Evolutionary conservation across 371 early-diverging fungal species (phyloP).

Genomic region (Capillidium rhysosporum): DNA sequence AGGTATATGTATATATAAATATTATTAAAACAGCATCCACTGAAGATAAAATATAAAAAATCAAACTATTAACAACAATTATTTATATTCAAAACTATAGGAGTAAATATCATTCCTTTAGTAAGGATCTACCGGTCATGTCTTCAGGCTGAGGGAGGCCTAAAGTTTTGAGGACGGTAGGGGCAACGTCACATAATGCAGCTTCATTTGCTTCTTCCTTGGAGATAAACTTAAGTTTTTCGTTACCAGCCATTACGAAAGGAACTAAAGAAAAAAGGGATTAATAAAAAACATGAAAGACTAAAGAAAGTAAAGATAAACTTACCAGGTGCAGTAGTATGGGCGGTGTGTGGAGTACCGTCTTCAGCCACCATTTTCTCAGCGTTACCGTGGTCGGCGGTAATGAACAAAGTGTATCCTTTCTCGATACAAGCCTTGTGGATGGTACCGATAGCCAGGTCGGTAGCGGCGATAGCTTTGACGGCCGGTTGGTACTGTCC

Average conservation of each 20-base stretch:
- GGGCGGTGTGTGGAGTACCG: slow-evolving; percentile 83
- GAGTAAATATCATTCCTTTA: too few relatives aligned
- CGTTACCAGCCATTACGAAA: slow-evolving; percentile 58
- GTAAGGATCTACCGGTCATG: slow-evolving; percentile 70
- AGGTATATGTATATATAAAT: too few relatives aligned
- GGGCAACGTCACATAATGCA: slow-evolving; percentile 95
- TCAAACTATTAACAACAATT: too few relatives aligned
- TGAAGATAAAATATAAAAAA: too few relatives aligned
- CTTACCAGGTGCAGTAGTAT: slow-evolving; percentile 53
- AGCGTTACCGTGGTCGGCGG: slow-evolving; percentile 99
- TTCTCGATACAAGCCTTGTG: slow-evolving; percentile 76
- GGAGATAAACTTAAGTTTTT: slow-evolving; percentile 13
- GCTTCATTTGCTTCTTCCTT: slow-evolving; percentile 24
- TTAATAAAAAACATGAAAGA: not conserved
- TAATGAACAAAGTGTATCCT: slow-evolving; percentile 86
- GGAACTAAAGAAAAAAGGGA: slow-evolving; percentile 43
- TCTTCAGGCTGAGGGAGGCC: slow-evolving; percentile 81
- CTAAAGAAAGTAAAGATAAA: not conserved
- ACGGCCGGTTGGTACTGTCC: slow-evolving; percentile 90
- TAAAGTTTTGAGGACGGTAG: slow-evolving; percentile 89
- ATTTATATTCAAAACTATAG: too few relatives aligned
- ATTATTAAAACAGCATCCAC: too few relatives aligned
- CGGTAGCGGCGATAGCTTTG: slow-evolving; percentile 86
- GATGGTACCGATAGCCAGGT: slow-evolving; percentile 85
- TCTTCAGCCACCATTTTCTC: slow-evolving; percentile 94